phyloP scores from a whole-genome alignment of 2,329 filamentous ascomycete genomes.

The Colletotrichum shisoi region DNA sequence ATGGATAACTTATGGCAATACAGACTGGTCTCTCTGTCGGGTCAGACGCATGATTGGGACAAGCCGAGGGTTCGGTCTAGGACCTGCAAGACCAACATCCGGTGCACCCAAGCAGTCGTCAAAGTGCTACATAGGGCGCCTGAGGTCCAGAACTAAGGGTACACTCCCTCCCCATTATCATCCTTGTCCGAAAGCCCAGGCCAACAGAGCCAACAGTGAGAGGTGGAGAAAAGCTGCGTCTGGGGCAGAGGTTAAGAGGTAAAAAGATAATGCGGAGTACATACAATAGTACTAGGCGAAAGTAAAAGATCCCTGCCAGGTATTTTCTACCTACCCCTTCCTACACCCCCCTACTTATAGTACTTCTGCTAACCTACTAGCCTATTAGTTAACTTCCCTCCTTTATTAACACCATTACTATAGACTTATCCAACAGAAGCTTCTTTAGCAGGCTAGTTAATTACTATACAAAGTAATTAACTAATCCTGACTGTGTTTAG shows the following conservation, averaged over 20 bases:
- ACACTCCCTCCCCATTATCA: constrained; percentile 1
- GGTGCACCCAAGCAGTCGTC: neutral
- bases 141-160: constrained; percentile 6
- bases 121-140: neutral
- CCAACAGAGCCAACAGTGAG: constrained; percentile 15
- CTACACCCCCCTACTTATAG: no score
- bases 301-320: no score
- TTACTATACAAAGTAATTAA: no score
- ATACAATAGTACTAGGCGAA: no score
- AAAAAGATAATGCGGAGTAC: constrained; percentile 34
- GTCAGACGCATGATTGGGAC: neutral
- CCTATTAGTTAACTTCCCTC: no score
- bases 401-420: no score
- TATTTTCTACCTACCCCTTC: no score
- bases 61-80: neutral
- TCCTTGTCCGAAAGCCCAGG: constrained; percentile 14
- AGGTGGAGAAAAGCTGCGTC: constrained; percentile 11
- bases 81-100: constrained; percentile 1
- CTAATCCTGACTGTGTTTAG: no score
- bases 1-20: no score
- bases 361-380: no score
- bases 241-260: neutral
- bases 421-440: no score
- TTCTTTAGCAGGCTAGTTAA: no score
- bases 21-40: constrained; percentile 4